These are phyloP conservation scores for Gyrodon lividus DNA, from an alignment of 768 basidiomycete species.

Conservation along the genomic window DNA sequence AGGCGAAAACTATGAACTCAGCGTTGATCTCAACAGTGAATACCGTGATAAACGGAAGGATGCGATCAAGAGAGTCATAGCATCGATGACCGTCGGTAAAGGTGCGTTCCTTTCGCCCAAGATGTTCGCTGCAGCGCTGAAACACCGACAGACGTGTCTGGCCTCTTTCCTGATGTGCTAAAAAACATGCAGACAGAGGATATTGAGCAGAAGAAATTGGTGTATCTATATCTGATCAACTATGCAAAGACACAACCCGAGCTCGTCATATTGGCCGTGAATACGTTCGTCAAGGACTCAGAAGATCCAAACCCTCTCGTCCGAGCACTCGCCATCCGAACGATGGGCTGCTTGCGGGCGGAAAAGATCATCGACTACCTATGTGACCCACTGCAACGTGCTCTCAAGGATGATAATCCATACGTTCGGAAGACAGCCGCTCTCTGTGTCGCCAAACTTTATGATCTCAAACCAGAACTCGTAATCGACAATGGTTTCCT, in stretches of 20 bases:
- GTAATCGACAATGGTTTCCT: conserved; percentile 95
- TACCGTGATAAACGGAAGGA: conserved; percentile 95
- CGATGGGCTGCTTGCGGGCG: conserved; percentile 95
- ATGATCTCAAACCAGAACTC: conserved; percentile 93
- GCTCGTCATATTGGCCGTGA: conserved; percentile 97
- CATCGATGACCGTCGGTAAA: conserved; percentile 99
- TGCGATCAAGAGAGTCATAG: conserved; percentile 97
- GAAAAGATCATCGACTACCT: conserved; percentile 99
- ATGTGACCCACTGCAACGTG: conserved; percentile 91
- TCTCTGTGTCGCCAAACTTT: conserved; percentile 94
- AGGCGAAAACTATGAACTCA: conserved; percentile 97
- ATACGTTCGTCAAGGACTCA: conserved; percentile 97
- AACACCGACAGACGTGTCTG: conserved; percentile 67
- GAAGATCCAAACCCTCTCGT: conserved; percentile 97
- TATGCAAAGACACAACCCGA: conserved; percentile 99
- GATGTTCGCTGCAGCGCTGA: conserved; percentile 6
- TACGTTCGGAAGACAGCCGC: conserved; percentile 99
- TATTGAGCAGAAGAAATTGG: conserved; percentile 99
- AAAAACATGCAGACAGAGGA: conserved; percentile 99
- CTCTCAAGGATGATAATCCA: conserved; percentile 92
- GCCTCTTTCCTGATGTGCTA: conserved; percentile 95
- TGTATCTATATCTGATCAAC: conserved; percentile 99
- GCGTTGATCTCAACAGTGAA: conserved; percentile 95
- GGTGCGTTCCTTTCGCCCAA: conserved; percentile 45
- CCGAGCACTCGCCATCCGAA: conserved; percentile 92